Evolutionary conservation across 2,329 filamentous ascomycete species (phyloP).

Genomic region (Fusarium graminum): DNA sequence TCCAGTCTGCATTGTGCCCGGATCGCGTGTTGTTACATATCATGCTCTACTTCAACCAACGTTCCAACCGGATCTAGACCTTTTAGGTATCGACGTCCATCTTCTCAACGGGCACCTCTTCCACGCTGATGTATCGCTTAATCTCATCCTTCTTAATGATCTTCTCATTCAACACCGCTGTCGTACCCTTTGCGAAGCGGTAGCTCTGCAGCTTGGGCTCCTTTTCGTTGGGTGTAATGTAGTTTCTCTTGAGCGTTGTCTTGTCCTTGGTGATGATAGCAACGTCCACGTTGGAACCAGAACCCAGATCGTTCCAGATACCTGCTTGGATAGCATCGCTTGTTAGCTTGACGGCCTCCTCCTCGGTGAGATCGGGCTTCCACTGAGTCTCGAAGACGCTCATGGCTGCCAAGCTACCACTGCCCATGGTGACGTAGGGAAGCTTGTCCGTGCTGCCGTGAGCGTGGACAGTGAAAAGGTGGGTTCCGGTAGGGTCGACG

Average conservation of each 20-base stretch:
- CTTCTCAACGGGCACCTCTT: slow-evolving; percentile 80
- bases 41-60: slow-evolving; percentile 35
- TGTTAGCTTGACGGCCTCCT: slow-evolving; percentile 85
- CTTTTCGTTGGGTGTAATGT: slow-evolving; percentile 92
- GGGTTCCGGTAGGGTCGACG: slow-evolving; percentile 93
- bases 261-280: slow-evolving; percentile 96
- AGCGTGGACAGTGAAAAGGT: slow-evolving; percentile 98
- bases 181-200: slow-evolving; percentile 90
- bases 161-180: slow-evolving; percentile 95
- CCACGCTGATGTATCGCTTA: slow-evolving; percentile 91
- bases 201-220: slow-evolving; percentile 94
- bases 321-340: slow-evolving; percentile 92
- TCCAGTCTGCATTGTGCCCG: slow-evolving; percentile 37
- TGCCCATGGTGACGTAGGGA: slow-evolving; percentile 99
- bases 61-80: slow-evolving; percentile 19
- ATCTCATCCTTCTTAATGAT: slow-evolving; percentile 95
- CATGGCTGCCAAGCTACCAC: slow-evolving; percentile 96
- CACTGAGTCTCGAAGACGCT: slow-evolving; percentile 97
- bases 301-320: slow-evolving; percentile 99
- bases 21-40: slow-evolving; percentile 47
- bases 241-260: slow-evolving; percentile 93
- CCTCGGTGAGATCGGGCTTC: slow-evolving; percentile 81
- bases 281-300: slow-evolving; percentile 96
- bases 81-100: slow-evolving; percentile 75
- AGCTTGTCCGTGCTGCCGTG: slow-evolving; percentile 99